Evolutionary conservation across 352 stramenopile genomes (phyloP), one percentile per base, ranked within the genome.

Genomic region (Blastocystis sp.): DNA sequence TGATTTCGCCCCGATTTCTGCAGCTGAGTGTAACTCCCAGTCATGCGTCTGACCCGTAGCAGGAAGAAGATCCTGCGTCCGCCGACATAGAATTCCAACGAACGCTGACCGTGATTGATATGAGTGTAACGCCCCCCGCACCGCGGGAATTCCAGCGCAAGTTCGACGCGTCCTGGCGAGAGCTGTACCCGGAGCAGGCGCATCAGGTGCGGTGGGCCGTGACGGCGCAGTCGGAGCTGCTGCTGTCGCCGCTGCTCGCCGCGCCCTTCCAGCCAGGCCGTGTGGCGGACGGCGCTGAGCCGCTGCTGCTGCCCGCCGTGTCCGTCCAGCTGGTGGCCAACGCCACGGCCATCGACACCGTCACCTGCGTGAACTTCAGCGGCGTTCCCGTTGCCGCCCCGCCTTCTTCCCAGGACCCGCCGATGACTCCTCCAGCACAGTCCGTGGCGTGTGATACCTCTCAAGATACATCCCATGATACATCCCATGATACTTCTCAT

Each of bases 211-310:
- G 66, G 5, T 84, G 74, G 74, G 52, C 56, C 7, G 10, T 67
- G 21, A 23, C 40, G 40, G 28, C 74, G 21, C 48, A 70, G 11
- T 84, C 74, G 14, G n/a, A 67, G 28, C 34, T 62, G 2, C 34
- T 66, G 21, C n/a, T 84, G 52, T 69, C 52, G 38, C 60, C 52
- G n/a, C 41, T 84, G 14, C 60, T 84, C 7, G n/a, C 56, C 9
- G 19, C 14, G 11, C 74, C 74, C 21, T 34, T 84, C 43, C 4
- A n/a, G 28, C 28, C 28, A 34, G 28, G 28, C 28, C 28, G 28
- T 34, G 28, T 34, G 28, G 28, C 28, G 28, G 28, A 34, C 28
- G 28, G 28, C 28, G 28, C 28, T 34, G 28, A 34, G 28, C 28
- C 28, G 28, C 28, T 34, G 28, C 14, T 14, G 48, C 48, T 56